Evolutionary conservation across 495 filamentous ascomycete genomes (phyloP).

Genomic region (Podospora australis): DNA sequence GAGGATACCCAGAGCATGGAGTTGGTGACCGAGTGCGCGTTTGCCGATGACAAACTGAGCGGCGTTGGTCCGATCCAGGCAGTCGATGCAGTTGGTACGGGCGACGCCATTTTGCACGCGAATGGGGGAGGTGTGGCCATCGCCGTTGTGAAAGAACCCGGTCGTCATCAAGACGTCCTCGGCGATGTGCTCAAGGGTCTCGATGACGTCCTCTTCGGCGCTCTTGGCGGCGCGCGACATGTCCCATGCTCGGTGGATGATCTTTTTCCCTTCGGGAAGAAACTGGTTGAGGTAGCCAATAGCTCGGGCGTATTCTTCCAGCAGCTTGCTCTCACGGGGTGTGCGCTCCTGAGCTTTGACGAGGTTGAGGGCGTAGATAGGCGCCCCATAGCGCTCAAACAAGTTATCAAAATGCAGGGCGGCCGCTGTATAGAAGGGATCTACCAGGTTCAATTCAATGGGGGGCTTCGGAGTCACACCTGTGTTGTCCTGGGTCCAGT

Average conservation of each 20-base stretch:
- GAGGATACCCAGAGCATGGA: constrained; percentile 88
- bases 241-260: constrained; percentile 91
- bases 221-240: constrained; percentile 95
- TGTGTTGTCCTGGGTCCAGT: constrained; percentile 96
- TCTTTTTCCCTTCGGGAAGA: constrained; percentile 73
- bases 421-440: constrained; percentile 94
- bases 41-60: constrained; percentile 99
- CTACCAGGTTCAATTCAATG: constrained; percentile 87
- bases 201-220: constrained; percentile 93
- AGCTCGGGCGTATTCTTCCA: constrained; percentile 81
- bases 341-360: constrained; percentile 86
- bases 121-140: constrained; percentile 53
- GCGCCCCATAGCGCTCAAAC: constrained; percentile 87
- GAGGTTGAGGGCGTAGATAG: constrained; percentile 87
- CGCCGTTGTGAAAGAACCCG: constrained; percentile 91
- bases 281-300: constrained; percentile 94
- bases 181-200: constrained; percentile 79
- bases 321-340: constrained; percentile 86
- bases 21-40: constrained; percentile 81
- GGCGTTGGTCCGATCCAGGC: constrained; percentile 91
- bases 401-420: constrained; percentile 95
- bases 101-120: constrained; percentile 87
- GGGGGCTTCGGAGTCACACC: constrained; percentile 93
- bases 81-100: constrained; percentile 96
- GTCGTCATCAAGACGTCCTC: constrained; percentile 78